Percentiles rank a stretch among this genome's conserved stretches.
Conservation (phyloP, 768 basidiomycete species). For the Leccinellum luteum region DNA sequence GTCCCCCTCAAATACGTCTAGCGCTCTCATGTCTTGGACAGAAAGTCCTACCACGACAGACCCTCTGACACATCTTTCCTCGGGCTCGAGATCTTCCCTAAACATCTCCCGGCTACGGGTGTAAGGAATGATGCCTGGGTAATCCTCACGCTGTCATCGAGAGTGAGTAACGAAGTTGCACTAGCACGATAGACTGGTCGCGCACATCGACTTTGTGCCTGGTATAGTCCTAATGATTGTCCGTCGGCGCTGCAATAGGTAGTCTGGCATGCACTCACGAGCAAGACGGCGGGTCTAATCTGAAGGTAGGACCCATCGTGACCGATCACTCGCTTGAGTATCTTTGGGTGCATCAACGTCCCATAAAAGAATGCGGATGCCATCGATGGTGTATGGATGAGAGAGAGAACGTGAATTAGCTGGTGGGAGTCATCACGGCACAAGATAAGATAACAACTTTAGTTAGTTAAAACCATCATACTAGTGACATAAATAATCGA, state of each 20-base stretch:
- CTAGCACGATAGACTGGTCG: not conserved
- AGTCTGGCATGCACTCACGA: constrained; percentile 42
- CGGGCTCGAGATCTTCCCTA: constrained; percentile 45
- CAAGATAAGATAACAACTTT: not conserved
- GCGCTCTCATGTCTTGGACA: constrained; percentile 52
- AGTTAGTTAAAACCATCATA: too few species aligned
- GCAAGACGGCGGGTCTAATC: constrained; percentile 71
- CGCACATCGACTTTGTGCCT: constrained; percentile 73
- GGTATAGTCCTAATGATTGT: constrained; percentile 59
- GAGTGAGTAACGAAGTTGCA: constrained; percentile 2
- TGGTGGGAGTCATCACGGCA: not conserved
- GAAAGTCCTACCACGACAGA: constrained; percentile 75
- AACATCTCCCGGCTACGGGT: constrained; percentile 47
- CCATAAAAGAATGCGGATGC: constrained; percentile 81
- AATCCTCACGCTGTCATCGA: constrained; percentile 57
- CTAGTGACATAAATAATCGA: too few species aligned
- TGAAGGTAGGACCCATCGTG: constrained; percentile 62
- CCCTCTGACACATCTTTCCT: constrained; percentile 75
- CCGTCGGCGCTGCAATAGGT: not conserved
- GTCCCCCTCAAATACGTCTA: constrained; percentile 83
- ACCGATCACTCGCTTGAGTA: constrained; percentile 72
- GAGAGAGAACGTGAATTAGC: not conserved
- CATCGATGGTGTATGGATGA: constrained; percentile 18
- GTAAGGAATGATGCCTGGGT: constrained; percentile 78
- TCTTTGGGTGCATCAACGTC: constrained; percentile 83